Percentiles rank a stretch among this genome's conserved stretches.
These are phyloP conservation scores for Heterobasidion irregulare DNA, from an alignment of 1,284 basidiomycete genomes.

Conservation along the genomic window DNA sequence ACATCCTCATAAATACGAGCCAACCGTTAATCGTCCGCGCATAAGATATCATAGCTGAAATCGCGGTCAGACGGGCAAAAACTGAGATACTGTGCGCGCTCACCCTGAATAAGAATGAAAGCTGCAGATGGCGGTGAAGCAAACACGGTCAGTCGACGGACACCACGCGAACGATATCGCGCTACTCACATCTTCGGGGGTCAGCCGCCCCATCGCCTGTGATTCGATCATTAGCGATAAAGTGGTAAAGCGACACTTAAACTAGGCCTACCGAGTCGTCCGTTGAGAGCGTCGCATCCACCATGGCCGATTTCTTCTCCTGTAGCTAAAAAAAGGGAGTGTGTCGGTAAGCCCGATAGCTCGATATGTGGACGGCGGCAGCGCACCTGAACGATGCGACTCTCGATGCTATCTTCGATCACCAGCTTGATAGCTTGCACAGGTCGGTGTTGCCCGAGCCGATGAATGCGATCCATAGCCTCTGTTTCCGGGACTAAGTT, in stretches of 20 bases:
- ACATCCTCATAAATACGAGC: too few relatives aligned
- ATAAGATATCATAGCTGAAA: neutral
- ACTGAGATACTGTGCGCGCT: slow-evolving; percentile 9
- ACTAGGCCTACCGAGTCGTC: slow-evolving; percentile 52
- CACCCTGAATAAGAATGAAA: slow-evolving; percentile 73
- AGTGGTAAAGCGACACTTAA: neutral
- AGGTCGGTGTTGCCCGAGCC: slow-evolving; percentile 86
- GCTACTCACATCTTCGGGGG: slow-evolving; percentile 75
- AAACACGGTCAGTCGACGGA: slow-evolving; percentile 1
- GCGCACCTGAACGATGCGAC: slow-evolving; percentile 74
- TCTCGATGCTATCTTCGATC: slow-evolving; percentile 95
- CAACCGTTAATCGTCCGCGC: neutral
- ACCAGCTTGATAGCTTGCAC: slow-evolving; percentile 92
- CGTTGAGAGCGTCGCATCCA: slow-evolving; percentile 69
- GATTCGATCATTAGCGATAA: slow-evolving; percentile 24
- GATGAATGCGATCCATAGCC: slow-evolving; percentile 96
- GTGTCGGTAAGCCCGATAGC: neutral
- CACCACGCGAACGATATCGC: neutral
- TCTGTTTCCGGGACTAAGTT: slow-evolving; percentile 37
- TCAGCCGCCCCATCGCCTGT: slow-evolving; percentile 81
- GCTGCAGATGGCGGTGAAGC: slow-evolving; percentile 26
- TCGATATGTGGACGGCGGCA: neutral
- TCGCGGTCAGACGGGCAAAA: neutral
- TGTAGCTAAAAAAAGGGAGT: slow-evolving; percentile 58
- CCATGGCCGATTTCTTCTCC: slow-evolving; percentile 88